A percentile compares a stretch with the other conserved stretches of the same genome.
phyloP scores from a whole-genome alignment of 768 basidiomycete species.

The Lyophyllum atratum region DNA sequence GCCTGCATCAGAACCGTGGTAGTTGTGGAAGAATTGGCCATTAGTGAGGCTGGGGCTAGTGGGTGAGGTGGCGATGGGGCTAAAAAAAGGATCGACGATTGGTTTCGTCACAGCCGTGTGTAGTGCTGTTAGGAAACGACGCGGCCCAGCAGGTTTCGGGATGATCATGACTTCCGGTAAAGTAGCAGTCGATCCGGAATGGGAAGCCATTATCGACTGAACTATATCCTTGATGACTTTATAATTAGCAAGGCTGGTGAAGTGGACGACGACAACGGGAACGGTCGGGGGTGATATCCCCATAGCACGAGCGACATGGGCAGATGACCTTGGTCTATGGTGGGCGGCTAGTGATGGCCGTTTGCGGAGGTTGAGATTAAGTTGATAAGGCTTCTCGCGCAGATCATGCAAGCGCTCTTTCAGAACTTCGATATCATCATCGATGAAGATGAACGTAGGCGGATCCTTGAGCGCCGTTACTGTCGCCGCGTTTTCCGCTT shows the following conservation, averaged over 20 bases:
- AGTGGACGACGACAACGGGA: slow-evolving; percentile 75
- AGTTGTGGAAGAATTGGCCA: slow-evolving; percentile 46
- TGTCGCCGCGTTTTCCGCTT: slow-evolving; percentile 2
- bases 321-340: slow-evolving; percentile 80
- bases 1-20: slow-evolving; percentile 16
- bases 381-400: slow-evolving; percentile 53
- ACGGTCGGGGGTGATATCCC: slow-evolving; percentile 35
- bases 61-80: slow-evolving; percentile 94
- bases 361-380: slow-evolving; percentile 48
- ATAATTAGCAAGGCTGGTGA: slow-evolving; percentile 89
- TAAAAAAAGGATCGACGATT: slow-evolving; percentile 85
- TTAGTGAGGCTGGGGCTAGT: slow-evolving; percentile 63
- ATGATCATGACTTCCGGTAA: slow-evolving; percentile 94
- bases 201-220: slow-evolving; percentile 61
- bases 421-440: slow-evolving; percentile 86
- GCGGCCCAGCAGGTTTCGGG: slow-evolving; percentile 95
- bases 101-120: slow-evolving; percentile 90
- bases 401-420: slow-evolving; percentile 72
- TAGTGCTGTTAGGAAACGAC: slow-evolving; percentile 88
- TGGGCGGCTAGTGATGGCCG: slow-evolving; percentile 67
- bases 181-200: slow-evolving; percentile 42
- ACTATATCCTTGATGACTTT: slow-evolving; percentile 85
- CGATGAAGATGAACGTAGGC: slow-evolving; percentile 82
- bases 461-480: slow-evolving; percentile 17
- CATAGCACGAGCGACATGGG: slow-evolving; percentile 67